Evolutionary conservation across 495 filamentous ascomycete genomes (phyloP).

Genomic region (Niebla homalea): DNA sequence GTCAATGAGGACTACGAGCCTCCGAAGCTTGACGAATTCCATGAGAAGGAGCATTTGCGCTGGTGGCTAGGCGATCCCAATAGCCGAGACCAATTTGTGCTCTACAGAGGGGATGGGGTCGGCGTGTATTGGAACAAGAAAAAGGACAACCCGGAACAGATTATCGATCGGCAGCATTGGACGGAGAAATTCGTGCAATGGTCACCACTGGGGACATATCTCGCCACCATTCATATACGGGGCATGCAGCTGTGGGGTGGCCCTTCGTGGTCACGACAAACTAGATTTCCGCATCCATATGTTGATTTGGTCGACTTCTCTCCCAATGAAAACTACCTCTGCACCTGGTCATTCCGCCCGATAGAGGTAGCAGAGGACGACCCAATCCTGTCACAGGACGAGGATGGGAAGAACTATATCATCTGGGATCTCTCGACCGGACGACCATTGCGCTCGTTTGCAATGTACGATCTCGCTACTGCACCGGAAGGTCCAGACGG

Average conservation of each 20-base stretch:
- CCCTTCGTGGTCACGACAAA: constrained; percentile 72
- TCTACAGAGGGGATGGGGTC: constrained; percentile 80
- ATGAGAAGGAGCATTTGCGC: constrained; percentile 85
- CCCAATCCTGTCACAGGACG: constrained; percentile 68
- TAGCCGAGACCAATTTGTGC: constrained; percentile 84
- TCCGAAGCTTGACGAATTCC: constrained; percentile 64
- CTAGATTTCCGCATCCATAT: constrained; percentile 84
- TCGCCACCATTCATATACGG: constrained; percentile 87
- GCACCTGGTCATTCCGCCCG: constrained; percentile 89
- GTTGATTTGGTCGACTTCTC: constrained; percentile 96
- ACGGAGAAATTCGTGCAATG: constrained; percentile 95
- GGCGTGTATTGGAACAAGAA: constrained; percentile 98
- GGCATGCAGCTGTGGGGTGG: constrained; percentile 97
- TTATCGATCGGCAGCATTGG: constrained; percentile 87
- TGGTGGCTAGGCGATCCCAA: constrained; percentile 80
- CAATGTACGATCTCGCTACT: constrained; percentile 63
- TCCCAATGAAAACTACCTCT: constrained; percentile 80
- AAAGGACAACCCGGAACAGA: constrained; percentile 71
- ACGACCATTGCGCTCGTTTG: constrained; percentile 84
- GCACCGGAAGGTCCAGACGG: constrained; percentile 44
- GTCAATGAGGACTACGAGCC: constrained; percentile 79
- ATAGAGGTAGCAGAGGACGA: constrained; percentile 84
- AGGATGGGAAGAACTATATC: constrained; percentile 98
- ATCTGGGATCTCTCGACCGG: constrained; percentile 92
- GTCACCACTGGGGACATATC: constrained; percentile 87